phyloP scores from a whole-genome alignment of 164 flowering plant species.

The Vitis rotundifolia region DNA sequence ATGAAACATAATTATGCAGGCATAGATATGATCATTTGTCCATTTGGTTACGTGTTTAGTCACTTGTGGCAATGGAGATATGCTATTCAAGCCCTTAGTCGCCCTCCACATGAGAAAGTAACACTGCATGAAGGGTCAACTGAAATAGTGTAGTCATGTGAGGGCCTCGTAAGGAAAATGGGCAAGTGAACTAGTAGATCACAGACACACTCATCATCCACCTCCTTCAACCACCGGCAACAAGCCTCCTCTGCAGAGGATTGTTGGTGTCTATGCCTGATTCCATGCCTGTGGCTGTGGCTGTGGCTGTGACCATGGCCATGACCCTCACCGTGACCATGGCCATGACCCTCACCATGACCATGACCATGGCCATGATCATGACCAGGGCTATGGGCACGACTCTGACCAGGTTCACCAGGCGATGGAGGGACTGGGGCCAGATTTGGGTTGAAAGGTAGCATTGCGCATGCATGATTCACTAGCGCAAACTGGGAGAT shows the following conservation, averaged over 20 bases:
- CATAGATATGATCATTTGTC: neutral
- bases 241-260: constrained; percentile 31
- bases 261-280: constrained; percentile 12
- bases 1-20: neutral
- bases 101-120: constrained; percentile 35
- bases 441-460: constrained; percentile 20
- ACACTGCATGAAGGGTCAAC: constrained; percentile 39
- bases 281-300: constrained; percentile 9
- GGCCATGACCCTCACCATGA: neutral
- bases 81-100: neutral
- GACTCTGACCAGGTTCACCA: neutral
- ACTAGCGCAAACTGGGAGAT: constrained; percentile 39
- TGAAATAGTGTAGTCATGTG: constrained; percentile 34
- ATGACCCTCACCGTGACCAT: constrained; percentile 6
- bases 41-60: neutral
- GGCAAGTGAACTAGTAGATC: constrained; percentile 48
- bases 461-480: constrained; percentile 41
- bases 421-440: constrained; percentile 6
- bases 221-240: constrained; percentile 50
- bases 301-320: constrained; percentile 18
- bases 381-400: constrained; percentile 1
- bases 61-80: neutral
- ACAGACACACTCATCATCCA: constrained; percentile 58
- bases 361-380: constrained; percentile 16
- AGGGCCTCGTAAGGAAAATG: constrained; percentile 40